Evolutionary conservation across 2,329 filamentous ascomycete species (phyloP).

Genomic region (Fusarium austroafricanum): DNA sequence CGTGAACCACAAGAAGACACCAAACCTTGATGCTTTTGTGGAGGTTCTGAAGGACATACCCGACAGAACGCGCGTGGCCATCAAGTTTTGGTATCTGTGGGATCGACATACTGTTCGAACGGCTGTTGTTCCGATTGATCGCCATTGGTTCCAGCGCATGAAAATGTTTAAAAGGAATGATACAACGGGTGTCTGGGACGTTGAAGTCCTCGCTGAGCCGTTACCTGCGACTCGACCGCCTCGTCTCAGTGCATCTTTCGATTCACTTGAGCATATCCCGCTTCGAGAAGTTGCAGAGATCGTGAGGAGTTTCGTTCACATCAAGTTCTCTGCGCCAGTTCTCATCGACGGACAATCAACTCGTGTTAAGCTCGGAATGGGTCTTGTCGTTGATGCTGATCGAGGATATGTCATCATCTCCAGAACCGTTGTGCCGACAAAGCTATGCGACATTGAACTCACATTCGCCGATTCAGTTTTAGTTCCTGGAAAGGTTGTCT

Average conservation of each 20-base stretch:
- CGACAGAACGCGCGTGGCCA: slow-evolving; percentile 19
- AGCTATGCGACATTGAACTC: slow-evolving; percentile 94
- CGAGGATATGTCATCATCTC: slow-evolving; percentile 95
- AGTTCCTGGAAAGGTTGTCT: slow-evolving; percentile 91
- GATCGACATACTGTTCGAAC: slow-evolving; percentile 85
- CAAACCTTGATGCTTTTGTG: slow-evolving; percentile 73
- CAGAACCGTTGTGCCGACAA: slow-evolving; percentile 91
- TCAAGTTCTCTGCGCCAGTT: slow-evolving; percentile 90
- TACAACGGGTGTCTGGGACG: slow-evolving; percentile 90
- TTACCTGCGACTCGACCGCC: slow-evolving; percentile 78
- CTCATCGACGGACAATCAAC: slow-evolving; percentile 79
- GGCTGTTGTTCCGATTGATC: slow-evolving; percentile 88
- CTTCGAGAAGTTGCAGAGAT: slow-evolving; percentile 90
- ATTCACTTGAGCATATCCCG: slow-evolving; percentile 86
- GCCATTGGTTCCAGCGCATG: slow-evolving; percentile 97
- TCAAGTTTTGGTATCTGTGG: slow-evolving; percentile 26
- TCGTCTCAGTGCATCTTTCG: slow-evolving; percentile 85
- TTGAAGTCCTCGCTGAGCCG: slow-evolving; percentile 83
- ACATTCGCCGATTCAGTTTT: slow-evolving; percentile 98
- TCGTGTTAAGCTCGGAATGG: slow-evolving; percentile 90
- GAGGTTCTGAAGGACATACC: slow-evolving; percentile 24
- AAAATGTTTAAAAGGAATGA: slow-evolving; percentile 92
- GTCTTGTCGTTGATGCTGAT: slow-evolving; percentile 93
- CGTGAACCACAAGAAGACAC: slow-evolving; percentile 82
- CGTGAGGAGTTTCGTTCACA: slow-evolving; percentile 92